These are phyloP conservation scores for Podosphaera xanthii DNA, from an alignment of 2,329 filamentous ascomycete species.

Conservation along the genomic window DNA sequence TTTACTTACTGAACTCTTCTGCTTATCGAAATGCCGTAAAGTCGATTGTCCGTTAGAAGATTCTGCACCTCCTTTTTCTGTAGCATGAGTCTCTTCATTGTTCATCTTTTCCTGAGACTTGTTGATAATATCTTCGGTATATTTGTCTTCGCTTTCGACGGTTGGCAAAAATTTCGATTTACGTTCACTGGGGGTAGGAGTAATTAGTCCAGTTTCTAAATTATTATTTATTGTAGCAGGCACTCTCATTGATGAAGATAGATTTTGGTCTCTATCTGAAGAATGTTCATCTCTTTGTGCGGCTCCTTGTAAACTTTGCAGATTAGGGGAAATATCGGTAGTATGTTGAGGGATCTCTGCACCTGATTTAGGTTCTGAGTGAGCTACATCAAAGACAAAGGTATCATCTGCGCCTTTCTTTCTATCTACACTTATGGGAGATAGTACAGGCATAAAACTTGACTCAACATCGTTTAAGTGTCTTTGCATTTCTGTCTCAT, in stretches of 20 bases:
- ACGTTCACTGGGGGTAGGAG: too few relatives aligned
- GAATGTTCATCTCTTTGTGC: not conserved
- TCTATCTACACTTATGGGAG: constrained; percentile 27
- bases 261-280: not conserved
- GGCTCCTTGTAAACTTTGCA: not conserved
- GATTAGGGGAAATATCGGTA: too few relatives aligned
- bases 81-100: too few relatives aligned
- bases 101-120: too few relatives aligned
- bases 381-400: constrained; percentile 28
- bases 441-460: constrained; percentile 36
- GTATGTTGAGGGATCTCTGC: not conserved
- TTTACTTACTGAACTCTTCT: too few relatives aligned
- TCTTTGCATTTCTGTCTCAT: constrained; percentile 16
- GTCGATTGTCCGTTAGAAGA: constrained; percentile 9
- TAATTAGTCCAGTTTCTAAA: too few relatives aligned
- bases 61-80: not conserved
- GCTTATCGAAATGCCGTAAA: constrained; percentile 11
- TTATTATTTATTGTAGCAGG: too few relatives aligned
- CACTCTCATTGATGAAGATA: too few relatives aligned
- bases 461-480: constrained; percentile 42
- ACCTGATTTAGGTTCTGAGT: not conserved
- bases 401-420: constrained; percentile 30
- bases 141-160: too few relatives aligned
- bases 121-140: too few relatives aligned
- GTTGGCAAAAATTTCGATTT: too few relatives aligned